Evolutionary conservation across 352 stramenopile genomes (phyloP), one percentile per base, ranked within the genome.

Genomic region (Phytopythium kandeliae): DNA sequence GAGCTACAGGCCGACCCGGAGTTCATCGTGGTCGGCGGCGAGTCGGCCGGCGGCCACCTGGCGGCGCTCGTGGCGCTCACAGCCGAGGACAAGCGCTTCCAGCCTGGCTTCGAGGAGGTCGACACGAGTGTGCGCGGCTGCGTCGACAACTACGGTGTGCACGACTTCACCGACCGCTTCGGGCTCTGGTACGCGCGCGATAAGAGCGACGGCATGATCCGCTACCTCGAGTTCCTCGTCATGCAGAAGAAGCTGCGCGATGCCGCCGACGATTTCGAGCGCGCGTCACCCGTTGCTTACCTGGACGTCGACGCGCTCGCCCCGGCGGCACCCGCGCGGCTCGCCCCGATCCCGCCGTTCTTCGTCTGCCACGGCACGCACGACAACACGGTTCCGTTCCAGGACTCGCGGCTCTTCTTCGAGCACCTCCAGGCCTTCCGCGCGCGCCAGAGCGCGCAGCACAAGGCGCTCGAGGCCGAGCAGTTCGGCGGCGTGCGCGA

Each of bases 21-120:
- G n/a, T 87, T 75, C 57, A 78, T 88, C 52, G 75, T 65, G 8
- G 71, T 82, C 3, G 71, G 68, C 21, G 77, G 77, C 22, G 77
- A 88, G 42, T 88, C 77, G 21, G 77, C 77, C 22, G 75, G 73
- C 15, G 75, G 72, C 19, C 75, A 86, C 42, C 48, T 86, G 36
- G 68, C 72, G 30, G 65, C 63, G 48, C 63, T 86, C 13, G 43
- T 86, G 7, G 69, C 67, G 19, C 55, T 86, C 5, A 84, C 72
- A 21, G 51, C 72, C 0, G 53, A 64, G 30, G 71, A 81, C 16
- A 78, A 69, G 53, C 65, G 57, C 11, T 62, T 85, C 2, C 73
- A 85, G 34, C 72, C 75, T 3, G 70, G 75, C 25, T 85, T 85
- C 36, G 72, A 86, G 48, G 62, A 78, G 22, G 70, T 80, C 3